Conservation (phyloP, 768 basidiomycete genomes). For the Rubroboletus satanas region DNA sequence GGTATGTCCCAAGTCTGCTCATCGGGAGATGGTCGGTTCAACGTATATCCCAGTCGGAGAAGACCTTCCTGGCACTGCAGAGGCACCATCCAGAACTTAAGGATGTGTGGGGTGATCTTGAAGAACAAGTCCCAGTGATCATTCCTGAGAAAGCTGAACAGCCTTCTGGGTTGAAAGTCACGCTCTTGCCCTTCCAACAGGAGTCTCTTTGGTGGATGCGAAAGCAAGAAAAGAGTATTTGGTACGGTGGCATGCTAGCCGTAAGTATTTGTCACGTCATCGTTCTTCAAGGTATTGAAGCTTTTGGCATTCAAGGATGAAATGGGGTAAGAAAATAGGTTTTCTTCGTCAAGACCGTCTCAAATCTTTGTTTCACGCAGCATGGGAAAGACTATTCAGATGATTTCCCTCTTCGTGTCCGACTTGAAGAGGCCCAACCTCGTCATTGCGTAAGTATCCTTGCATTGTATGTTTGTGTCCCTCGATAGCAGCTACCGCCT, state of each 20-base stretch:
- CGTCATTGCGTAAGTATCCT: constrained; percentile 75
- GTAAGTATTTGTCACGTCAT: constrained; percentile 40
- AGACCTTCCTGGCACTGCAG: constrained; percentile 55
- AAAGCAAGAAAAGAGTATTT: constrained; percentile 81
- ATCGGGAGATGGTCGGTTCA: constrained; percentile 5
- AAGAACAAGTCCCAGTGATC: constrained; percentile 55
- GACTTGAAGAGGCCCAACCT: constrained; percentile 80
- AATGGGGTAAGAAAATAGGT: constrained; percentile 65
- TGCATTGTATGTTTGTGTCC: not conserved
- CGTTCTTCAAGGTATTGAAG: constrained; percentile 5
- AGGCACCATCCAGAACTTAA: constrained; percentile 76
- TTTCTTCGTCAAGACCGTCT: not conserved
- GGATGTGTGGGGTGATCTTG: constrained; percentile 86
- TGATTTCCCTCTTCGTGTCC: constrained; percentile 83
- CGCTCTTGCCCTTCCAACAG: constrained; percentile 88
- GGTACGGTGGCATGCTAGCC: constrained; percentile 91
- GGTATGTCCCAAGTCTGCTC: constrained; percentile 37
- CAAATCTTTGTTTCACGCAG: constrained; percentile 34
- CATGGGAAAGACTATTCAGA: constrained; percentile 97
- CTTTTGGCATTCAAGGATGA: constrained; percentile 54
- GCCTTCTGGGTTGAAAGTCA: constrained; percentile 78
- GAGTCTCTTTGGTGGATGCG: constrained; percentile 97
- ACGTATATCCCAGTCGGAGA: constrained; percentile 58
- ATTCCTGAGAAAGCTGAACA: constrained; percentile 71
- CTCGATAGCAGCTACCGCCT: not conserved